Evolutionary conservation across 1,284 basidiomycete species (phyloP).

Genomic region (Leccinum griseonigrum): DNA sequence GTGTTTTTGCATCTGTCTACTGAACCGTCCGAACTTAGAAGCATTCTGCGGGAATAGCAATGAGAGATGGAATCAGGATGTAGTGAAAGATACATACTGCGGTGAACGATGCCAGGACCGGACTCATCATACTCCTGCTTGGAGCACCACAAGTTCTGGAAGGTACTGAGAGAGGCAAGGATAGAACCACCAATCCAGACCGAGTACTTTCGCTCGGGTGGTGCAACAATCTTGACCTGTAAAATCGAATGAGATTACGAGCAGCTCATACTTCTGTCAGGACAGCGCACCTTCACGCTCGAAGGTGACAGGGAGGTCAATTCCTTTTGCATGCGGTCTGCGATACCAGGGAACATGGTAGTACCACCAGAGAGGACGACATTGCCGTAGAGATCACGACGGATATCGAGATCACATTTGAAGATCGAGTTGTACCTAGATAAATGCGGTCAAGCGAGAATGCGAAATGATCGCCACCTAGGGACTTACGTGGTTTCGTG

Average conservation of each 20-base stretch:
- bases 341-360: constrained; percentile 97
- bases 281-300: constrained; percentile 79
- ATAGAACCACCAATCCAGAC: constrained; percentile 99
- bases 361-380: constrained; percentile 95
- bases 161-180: constrained; percentile 91
- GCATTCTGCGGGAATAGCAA: constrained; percentile 26
- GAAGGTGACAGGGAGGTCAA: constrained; percentile 79
- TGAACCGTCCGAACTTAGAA: constrained; percentile 27
- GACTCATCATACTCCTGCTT: constrained; percentile 93
- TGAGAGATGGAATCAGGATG: not conserved
- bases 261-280: not conserved
- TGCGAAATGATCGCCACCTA: not conserved
- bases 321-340: constrained; percentile 99
- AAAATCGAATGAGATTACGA: constrained; percentile 8
- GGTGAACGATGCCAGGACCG: constrained; percentile 82
- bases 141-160: constrained; percentile 93
- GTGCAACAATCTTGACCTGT: constrained; percentile 92
- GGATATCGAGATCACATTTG: constrained; percentile 80
- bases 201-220: constrained; percentile 91
- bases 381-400: constrained; percentile 91
- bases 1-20: constrained; percentile 23
- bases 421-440: constrained; percentile 83
- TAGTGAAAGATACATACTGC: constrained; percentile 48
- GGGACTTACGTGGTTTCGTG: constrained; percentile 85
- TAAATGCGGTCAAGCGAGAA: constrained; percentile 7